A percentile compares a stretch with the other conserved stretches of the same genome.
These are phyloP conservation scores for Talaromyces funiculosus DNA, from an alignment of 2,329 filamentous ascomycete genomes.

Conservation along the genomic window DNA sequence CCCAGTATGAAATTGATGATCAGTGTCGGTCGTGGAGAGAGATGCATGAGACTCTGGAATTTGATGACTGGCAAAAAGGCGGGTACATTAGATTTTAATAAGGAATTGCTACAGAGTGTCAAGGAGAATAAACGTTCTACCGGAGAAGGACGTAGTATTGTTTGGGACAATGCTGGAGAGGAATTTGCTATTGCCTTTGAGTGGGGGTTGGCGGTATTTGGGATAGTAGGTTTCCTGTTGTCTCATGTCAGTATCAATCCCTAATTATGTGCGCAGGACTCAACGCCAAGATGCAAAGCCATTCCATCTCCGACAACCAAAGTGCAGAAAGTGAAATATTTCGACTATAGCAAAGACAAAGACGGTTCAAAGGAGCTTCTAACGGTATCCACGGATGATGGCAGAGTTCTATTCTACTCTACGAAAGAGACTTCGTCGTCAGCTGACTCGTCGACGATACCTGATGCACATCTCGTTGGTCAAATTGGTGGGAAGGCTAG, in stretches of 20 bases:
- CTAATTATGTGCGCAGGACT: conserved; percentile 50
- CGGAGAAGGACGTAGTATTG: conserved; percentile 76
- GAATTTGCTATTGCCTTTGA: conserved; percentile 90
- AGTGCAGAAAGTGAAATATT: conserved; percentile 73
- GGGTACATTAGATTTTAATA: conserved; percentile 79
- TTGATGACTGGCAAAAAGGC: conserved; percentile 94
- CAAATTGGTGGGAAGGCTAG: conserved; percentile 69
- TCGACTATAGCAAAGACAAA: conserved; percentile 44
- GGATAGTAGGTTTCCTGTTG: conserved; percentile 51
- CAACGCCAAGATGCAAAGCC: conserved; percentile 69
- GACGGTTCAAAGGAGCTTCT: conserved; percentile 54
- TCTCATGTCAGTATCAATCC: conserved; percentile 1
- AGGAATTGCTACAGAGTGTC: conserved; percentile 64
- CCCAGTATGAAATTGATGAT: conserved; percentile 97
- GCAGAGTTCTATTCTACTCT: conserved; percentile 75
- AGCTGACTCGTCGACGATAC: conserved; percentile 51
- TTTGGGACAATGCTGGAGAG: conserved; percentile 70
- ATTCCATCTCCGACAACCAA: conserved; percentile 66
- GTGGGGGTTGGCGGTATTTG: conserved; percentile 75
- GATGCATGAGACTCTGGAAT: conserved; percentile 92
- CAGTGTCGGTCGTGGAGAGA: conserved; percentile 82
- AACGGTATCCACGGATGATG: conserved; percentile 83
- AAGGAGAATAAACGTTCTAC: conserved; percentile 71
- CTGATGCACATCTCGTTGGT: conserved; percentile 58
- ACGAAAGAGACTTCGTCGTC: conserved; percentile 44